Evolutionary conservation across 2,329 filamentous ascomycete species (phyloP).

Genomic region (Triangularia verruculosa): DNA sequence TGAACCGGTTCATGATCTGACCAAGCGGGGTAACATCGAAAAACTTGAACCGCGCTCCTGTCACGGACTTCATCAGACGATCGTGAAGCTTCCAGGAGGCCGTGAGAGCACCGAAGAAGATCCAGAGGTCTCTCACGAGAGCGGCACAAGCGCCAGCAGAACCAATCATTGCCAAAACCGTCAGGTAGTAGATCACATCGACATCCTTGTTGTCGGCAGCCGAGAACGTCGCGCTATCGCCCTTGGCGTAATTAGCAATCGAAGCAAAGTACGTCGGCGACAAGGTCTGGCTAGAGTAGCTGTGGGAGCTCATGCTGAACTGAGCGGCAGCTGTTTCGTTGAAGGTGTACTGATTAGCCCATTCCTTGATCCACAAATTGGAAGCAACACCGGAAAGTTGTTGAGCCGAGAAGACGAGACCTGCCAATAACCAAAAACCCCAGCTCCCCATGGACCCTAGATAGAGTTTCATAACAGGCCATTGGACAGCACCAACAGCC

Average conservation of each 20-base stretch:
- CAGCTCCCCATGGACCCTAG: slow-evolving; percentile 88
- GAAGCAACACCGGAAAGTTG: slow-evolving; percentile 84
- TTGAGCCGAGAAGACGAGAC: slow-evolving; percentile 73
- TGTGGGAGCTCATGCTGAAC: slow-evolving; percentile 38
- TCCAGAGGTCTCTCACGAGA: slow-evolving; percentile 76
- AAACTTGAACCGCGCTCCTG: slow-evolving; percentile 92
- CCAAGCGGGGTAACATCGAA: slow-evolving; percentile 95
- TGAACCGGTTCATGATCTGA: slow-evolving; percentile 97
- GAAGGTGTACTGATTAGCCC: slow-evolving; percentile 82
- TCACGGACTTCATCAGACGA: slow-evolving; percentile 71
- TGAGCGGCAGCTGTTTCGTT: slow-evolving; percentile 33
- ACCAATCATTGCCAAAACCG: slow-evolving; percentile 78
- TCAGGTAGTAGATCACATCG: slow-evolving; percentile 79
- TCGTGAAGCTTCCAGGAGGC: slow-evolving; percentile 85
- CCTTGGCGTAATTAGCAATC: slow-evolving; percentile 37
- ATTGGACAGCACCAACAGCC: slow-evolving; percentile 81
- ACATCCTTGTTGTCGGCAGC: slow-evolving; percentile 52
- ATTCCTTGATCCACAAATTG: slow-evolving; percentile 91
- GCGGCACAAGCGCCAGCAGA: slow-evolving; percentile 75
- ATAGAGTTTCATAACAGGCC: slow-evolving; percentile 82
- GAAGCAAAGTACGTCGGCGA: slow-evolving; percentile 41
- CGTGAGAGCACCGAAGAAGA: slow-evolving; percentile 88
- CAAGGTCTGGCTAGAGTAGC: slow-evolving; percentile 35
- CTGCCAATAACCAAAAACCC: slow-evolving; percentile 86
- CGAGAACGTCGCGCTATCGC: slow-evolving; percentile 37